Conservation (phyloP, 148 eudicot species). For the Dysphania ambrosioides region DNA sequence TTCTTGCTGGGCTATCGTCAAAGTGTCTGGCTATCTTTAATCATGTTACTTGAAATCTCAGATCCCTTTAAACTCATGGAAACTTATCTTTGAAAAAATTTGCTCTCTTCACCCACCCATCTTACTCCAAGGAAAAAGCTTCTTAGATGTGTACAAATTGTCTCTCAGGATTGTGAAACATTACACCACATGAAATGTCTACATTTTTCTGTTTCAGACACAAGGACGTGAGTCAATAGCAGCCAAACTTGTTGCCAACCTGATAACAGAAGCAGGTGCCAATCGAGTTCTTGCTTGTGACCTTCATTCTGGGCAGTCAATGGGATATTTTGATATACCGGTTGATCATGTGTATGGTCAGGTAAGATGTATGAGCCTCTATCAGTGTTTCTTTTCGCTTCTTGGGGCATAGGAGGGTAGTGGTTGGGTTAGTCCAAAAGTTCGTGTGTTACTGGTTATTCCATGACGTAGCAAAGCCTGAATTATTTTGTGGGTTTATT, state of each 20-base stretch:
- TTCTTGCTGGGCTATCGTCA: neutral
- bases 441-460: neutral
- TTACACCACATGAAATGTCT: neutral
- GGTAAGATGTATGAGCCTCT: conserved; percentile 34
- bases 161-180: neutral
- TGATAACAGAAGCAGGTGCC: conserved; percentile 89
- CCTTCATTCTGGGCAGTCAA: conserved; percentile 95
- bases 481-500: neutral
- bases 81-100: neutral
- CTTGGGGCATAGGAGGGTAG: neutral
- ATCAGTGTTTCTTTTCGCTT: neutral
- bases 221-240: conserved; percentile 97
- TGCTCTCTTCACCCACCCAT: neutral
- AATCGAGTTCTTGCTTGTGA: conserved; percentile 94
- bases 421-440: neutral
- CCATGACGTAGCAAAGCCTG: neutral
- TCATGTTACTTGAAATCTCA: neutral
- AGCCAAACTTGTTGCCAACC: conserved; percentile 90
- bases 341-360: conserved; percentile 94
- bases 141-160: neutral
- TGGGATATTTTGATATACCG: conserved; percentile 95
- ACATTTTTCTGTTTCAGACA: conserved; percentile 51
- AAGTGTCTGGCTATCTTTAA: no score
- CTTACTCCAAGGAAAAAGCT: neutral
- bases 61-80: neutral